A percentile compares a stretch with the other conserved stretches of the same genome.
Evolutionary conservation across 2,329 filamentous ascomycete species (phyloP).

Genomic region (Fusarium nematophilum): DNA sequence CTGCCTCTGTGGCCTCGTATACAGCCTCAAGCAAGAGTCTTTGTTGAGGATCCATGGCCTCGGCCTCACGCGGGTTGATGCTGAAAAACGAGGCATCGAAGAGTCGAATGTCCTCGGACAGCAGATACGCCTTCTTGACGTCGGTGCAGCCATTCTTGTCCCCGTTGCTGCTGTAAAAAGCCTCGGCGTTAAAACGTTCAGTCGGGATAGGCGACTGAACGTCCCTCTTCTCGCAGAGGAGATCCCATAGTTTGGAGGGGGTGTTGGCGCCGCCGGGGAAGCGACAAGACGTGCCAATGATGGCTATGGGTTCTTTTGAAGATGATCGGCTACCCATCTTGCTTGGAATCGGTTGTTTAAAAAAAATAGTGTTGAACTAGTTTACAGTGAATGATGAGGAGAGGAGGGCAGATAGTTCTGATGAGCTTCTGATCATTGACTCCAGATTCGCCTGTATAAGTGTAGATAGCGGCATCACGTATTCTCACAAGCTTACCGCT

Average conservation of each 20-base stretch:
- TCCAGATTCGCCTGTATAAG: neutral
- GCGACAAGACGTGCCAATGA: slow-evolving; percentile 54
- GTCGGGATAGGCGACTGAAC: neutral
- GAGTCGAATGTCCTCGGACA: neutral
- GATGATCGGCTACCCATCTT: neutral
- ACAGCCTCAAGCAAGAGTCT: neutral
- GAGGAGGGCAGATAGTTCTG: neutral
- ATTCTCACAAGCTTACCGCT: neutral
- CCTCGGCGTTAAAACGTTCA: neutral
- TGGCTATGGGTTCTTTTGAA: slow-evolving; percentile 51
- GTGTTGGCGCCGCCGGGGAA: slow-evolving; percentile 50
- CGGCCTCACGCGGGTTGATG: slow-evolving; percentile 51
- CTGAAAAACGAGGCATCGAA: slow-evolving; percentile 53
- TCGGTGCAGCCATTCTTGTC: neutral
- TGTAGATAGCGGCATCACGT: neutral
- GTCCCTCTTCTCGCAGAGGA: neutral
- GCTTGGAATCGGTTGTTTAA: neutral
- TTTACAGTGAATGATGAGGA: neutral
- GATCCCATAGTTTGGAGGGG: slow-evolving; percentile 9
- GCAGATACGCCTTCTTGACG: neutral
- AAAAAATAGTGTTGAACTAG: neutral
- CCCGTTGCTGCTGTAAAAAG: neutral
- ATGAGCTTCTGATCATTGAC: neutral
- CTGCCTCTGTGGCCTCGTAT: neutral
- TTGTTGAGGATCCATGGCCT: slow-evolving; percentile 51